phyloP scores from a whole-genome alignment of 805 yeast genomes.

The Yamadazyma sp. region DNA sequence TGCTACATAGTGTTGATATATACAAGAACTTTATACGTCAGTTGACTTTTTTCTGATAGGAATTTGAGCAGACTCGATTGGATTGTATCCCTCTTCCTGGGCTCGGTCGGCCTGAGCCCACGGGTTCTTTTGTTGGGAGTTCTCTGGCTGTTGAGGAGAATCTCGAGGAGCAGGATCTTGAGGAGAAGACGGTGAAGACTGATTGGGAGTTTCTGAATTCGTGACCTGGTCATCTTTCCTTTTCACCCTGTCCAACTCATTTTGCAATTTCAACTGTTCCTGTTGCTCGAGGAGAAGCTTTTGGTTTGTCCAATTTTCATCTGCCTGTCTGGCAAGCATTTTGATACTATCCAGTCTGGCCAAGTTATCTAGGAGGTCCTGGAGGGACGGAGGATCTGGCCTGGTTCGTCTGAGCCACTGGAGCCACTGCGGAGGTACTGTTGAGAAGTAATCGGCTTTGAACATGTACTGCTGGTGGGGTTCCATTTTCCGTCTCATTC shows the following conservation, averaged over 20 bases:
- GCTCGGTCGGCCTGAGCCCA: slow-evolving; percentile 37
- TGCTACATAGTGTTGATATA: slow-evolving; percentile 10
- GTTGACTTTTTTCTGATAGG: slow-evolving; percentile 29
- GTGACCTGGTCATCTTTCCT: background rate
- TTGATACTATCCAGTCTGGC: slow-evolving; percentile 54
- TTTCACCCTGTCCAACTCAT: slow-evolving; percentile 31
- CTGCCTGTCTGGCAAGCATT: slow-evolving; percentile 48
- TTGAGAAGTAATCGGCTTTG: slow-evolving; percentile 57
- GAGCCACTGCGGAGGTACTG: slow-evolving; percentile 71
- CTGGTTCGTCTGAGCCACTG: slow-evolving; percentile 78
- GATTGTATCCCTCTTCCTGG: slow-evolving; percentile 21
- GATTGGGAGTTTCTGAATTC: background rate
- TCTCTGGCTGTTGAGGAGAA: too few species aligned
- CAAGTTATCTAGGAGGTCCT: slow-evolving; percentile 61
- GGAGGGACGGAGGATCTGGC: slow-evolving; percentile 55
- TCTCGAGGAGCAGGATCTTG: too few species aligned
- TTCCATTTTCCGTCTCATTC: slow-evolving; percentile 64
- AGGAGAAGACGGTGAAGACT: too few species aligned
- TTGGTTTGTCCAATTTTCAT: slow-evolving; percentile 40
- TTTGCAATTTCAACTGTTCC: slow-evolving; percentile 28
- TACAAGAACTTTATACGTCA: slow-evolving; percentile 3
- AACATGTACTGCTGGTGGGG: slow-evolving; percentile 49
- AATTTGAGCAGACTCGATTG: slow-evolving; percentile 39
- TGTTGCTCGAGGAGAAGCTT: slow-evolving; percentile 34
- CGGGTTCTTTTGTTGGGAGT: slow-evolving; percentile 22